phyloP scores from a whole-genome alignment of 2,329 filamentous ascomycete genomes.

The Cladophialophora exuberans region DNA sequence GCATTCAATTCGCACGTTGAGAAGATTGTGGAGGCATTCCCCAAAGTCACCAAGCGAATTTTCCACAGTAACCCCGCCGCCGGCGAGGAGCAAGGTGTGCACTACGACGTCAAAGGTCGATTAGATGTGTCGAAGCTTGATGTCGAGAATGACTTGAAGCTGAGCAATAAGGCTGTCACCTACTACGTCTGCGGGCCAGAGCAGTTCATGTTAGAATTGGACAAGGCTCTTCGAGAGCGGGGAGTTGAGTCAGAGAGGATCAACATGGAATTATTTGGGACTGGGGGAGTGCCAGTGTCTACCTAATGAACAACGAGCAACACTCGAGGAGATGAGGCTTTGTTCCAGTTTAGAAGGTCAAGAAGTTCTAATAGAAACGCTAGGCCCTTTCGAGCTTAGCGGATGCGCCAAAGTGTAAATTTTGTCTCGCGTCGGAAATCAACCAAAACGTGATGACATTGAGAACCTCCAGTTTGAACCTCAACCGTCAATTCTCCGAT shows the following conservation, averaged over 20 bases:
- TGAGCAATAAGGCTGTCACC: constrained; percentile 57
- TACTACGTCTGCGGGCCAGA: constrained; percentile 75
- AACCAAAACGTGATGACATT: no score
- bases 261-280: constrained; percentile 70
- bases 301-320: neutral
- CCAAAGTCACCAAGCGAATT: constrained; percentile 56
- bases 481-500: neutral
- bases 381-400: neutral
- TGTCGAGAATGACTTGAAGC: constrained; percentile 55
- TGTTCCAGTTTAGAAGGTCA: no score
- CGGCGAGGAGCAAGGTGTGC: constrained; percentile 54
- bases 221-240: constrained; percentile 54
- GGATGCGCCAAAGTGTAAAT: neutral
- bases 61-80: constrained; percentile 59
- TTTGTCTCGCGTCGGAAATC: constrained; percentile 12
- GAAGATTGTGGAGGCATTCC: constrained; percentile 45
- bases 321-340: no score
- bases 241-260: constrained; percentile 64
- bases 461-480: neutral
- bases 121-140: constrained; percentile 62
- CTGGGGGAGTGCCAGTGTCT: constrained; percentile 44
- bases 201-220: constrained; percentile 67
- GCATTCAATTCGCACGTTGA: constrained; percentile 61
- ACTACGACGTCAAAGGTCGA: constrained; percentile 64
- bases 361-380: no score